Evolutionary conservation across 106 monocot species (phyloP), one percentile per base, ranked within the genome.

Genomic region (Platanthera guangdongensis): DNA sequence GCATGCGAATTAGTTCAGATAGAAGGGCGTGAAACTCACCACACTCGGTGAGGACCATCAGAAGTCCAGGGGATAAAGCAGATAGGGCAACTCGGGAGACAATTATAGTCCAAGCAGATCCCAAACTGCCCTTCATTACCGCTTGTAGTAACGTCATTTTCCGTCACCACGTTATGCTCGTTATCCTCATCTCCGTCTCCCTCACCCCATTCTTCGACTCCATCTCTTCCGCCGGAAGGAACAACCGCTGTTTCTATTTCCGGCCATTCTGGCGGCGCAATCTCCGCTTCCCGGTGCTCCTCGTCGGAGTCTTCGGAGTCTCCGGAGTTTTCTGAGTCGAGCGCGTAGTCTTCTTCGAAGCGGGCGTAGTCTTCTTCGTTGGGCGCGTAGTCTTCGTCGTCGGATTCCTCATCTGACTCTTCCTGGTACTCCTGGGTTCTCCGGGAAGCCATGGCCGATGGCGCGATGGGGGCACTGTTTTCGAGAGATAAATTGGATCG

Each of bases 11-110:
- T 57, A 30, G 12, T n/a, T 55, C 50, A n/a, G 47, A 39, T 22
- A 60, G 46, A 50, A 12, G 57, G n/a, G 51, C 32, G 1, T 11
- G 8, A 8, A 52, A 51, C 72, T 62, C 76, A 90, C 89, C 89
- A 80, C 69, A 90, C 84, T 54, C 89, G 84, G 62, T 90, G 89
- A 74, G 80, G 62, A 1, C 89, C 89, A 15, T 82, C 84, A 46
- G 89, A 72, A 65, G 84, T 73, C 89, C 89, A 90, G n/a, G 60
- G 72, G 68, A 84, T 81, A 51, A 84, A 76, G 73, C 89, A 90
- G 51, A 90, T 79, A 28, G 87, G 84, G 68, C 89, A 90, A 69
- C 52, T 80, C 5, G 84, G 79, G 15, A 81, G 51, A 10, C 49
- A 71, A 22, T 73, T 75, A 13, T 14, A 52, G 46, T 82, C 78